Percentiles rank a stretch among this genome's conserved stretches.
Evolutionary conservation across 2,329 filamentous ascomycete genomes (phyloP).

Genomic region (Trichophyton rubrum): DNA sequence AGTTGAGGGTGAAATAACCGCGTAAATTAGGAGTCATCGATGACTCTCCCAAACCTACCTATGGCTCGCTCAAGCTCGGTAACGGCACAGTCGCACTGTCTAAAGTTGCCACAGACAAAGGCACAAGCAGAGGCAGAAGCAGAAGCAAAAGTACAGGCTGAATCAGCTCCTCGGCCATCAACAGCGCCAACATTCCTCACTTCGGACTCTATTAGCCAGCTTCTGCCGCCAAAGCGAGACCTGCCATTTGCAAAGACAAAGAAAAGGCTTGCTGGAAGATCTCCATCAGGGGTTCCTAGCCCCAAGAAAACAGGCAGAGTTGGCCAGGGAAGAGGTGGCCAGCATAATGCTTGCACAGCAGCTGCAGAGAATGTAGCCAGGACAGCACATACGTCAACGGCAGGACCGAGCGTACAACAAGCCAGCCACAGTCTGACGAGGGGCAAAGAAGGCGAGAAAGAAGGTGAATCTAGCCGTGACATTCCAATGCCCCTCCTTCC

Average conservation of each 20-base stretch:
- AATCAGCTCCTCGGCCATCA: constrained; percentile 14
- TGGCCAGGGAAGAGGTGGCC: not conserved
- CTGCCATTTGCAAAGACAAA: constrained; percentile 29
- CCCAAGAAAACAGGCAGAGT: not conserved
- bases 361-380: not conserved
- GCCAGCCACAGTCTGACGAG: not conserved
- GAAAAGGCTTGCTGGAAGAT: constrained; percentile 18
- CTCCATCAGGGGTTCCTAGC: constrained; percentile 18
- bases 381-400: not conserved
- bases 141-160: not conserved
- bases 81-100: not conserved
- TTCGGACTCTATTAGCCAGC: constrained; percentile 20
- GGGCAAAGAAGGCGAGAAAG: constrained; percentile 1
- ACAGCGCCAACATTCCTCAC: constrained; percentile 21
- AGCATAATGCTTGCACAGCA: not conserved
- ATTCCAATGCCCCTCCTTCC: not conserved
- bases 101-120: not conserved
- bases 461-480: not conserved
- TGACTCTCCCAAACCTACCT: constrained; percentile 1
- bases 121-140: not conserved
- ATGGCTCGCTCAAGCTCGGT: not conserved
- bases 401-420: not conserved
- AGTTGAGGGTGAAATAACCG: not conserved
- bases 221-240: constrained; percentile 32
- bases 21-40: constrained; percentile 6